These are phyloP conservation scores for Mucor velutinosus DNA, from an alignment of 371 early-diverging fungal genomes.

Conservation along the genomic window DNA sequence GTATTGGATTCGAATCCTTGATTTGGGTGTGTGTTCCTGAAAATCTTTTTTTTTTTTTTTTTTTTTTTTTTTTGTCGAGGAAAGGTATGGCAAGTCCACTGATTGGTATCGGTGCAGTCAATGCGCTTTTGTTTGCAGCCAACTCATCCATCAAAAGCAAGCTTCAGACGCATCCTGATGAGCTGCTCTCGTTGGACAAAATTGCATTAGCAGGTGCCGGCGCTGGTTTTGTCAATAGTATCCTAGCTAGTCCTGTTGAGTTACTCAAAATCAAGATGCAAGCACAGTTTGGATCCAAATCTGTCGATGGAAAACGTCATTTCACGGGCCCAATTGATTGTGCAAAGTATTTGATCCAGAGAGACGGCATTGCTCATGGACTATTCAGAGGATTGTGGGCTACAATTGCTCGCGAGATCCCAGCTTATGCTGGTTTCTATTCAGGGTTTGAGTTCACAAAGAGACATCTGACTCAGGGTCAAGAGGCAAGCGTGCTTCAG, in stretches of 20 bases:
- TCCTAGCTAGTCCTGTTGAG: conserved; percentile 82
- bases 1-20: not conserved
- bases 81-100: conserved; percentile 81
- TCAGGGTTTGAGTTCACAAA: conserved; percentile 78
- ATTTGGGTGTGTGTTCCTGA: not conserved
- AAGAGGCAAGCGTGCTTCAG: conserved; percentile 51
- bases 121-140: conserved; percentile 80
- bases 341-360: conserved; percentile 60
- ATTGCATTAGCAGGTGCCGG: conserved; percentile 81
- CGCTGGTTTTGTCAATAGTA: conserved; percentile 72
- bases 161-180: conserved; percentile 46
- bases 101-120: conserved; percentile 83
- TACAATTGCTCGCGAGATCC: conserved; percentile 78
- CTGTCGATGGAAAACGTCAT: conserved; percentile 12
- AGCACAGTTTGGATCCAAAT: conserved; percentile 65
- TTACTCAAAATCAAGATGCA: conserved; percentile 82
- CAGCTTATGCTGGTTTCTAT: conserved; percentile 86
- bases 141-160: conserved; percentile 66
- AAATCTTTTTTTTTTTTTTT: not conserved
- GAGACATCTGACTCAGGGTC: conserved; percentile 51
- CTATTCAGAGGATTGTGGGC: conserved; percentile 81
- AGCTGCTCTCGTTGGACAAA: conserved; percentile 53
- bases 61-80: not conserved
- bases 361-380: conserved; percentile 70
- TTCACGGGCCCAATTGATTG: conserved; percentile 68